A percentile compares a stretch with the other conserved stretches of the same genome.
Conservation (phyloP, 768 basidiomycete species). For the Phanerochaete carnosa region DNA sequence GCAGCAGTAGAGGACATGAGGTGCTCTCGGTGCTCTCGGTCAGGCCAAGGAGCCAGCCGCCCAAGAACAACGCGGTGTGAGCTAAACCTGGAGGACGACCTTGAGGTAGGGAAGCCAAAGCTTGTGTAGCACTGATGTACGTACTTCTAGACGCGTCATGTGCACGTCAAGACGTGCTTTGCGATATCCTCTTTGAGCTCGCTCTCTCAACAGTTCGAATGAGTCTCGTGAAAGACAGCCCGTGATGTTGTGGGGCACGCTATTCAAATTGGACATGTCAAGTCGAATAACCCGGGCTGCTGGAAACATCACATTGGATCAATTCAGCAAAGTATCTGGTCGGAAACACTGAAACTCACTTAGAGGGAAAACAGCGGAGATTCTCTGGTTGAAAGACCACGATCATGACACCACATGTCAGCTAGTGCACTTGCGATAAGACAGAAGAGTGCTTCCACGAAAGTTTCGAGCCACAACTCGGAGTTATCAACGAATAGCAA, state of each 20-base stretch:
- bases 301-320: neutral
- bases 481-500: slow-evolving; percentile 1
- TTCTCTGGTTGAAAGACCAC: neutral
- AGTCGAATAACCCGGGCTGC: neutral
- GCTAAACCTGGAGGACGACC: slow-evolving; percentile 1
- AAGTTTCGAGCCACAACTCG: neutral
- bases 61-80: neutral
- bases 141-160: neutral
- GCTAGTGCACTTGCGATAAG: neutral
- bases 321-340: neutral
- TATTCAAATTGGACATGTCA: neutral
- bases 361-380: neutral
- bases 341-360: neutral
- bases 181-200: neutral
- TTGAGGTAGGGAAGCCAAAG: neutral
- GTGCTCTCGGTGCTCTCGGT: neutral
- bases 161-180: neutral
- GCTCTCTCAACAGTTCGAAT: neutral
- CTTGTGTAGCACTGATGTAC: neutral
- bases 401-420: neutral
- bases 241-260: neutral
- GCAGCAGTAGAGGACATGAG: neutral
- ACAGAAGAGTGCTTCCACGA: neutral
- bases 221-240: neutral
- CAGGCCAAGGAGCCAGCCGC: neutral